Conservation (phyloP, 2,329 filamentous ascomycete species). For the Tolypocladium tropicale region DNA sequence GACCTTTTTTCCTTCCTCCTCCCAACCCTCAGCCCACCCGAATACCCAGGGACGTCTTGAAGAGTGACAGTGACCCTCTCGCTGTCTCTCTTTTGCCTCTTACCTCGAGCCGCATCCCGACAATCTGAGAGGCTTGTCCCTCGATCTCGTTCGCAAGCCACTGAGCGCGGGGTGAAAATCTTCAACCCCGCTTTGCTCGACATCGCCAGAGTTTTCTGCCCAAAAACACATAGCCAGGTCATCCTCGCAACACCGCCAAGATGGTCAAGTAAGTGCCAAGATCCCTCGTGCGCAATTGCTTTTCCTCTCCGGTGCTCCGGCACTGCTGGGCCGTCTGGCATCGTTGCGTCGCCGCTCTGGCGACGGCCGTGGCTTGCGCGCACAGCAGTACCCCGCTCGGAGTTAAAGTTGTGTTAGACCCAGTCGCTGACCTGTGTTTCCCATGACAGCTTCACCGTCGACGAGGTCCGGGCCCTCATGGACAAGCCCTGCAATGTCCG, state of each 20-base stretch:
- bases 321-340: background rate
- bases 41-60: conserved; percentile 25
- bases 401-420: conserved; percentile 23
- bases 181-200: conserved; percentile 34
- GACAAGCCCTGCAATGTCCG: conserved; percentile 68
- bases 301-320: background rate
- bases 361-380: background rate
- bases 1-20: conserved; percentile 15
- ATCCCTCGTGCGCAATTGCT: background rate
- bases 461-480: conserved; percentile 75
- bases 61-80: conserved; percentile 28
- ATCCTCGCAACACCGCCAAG: conserved; percentile 67
- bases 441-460: conserved; percentile 82
- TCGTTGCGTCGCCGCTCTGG: background rate
- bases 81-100: conserved; percentile 28
- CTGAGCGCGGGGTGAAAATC: conserved; percentile 29
- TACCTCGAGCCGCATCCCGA: conserved; percentile 18
- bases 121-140: conserved; percentile 1
- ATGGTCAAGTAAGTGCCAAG: conserved; percentile 92
- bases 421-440: conserved; percentile 37
- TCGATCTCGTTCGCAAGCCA: conserved; percentile 5
- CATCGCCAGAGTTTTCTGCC: conserved; percentile 13
- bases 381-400: conserved; percentile 26
- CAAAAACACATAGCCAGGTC: conserved; percentile 27
- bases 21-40: conserved; percentile 9